Percentiles rank a stretch among this genome's conserved stretches.
phyloP scores from a whole-genome alignment of 805 yeast genomes.

The Spathaspora sp. region DNA sequence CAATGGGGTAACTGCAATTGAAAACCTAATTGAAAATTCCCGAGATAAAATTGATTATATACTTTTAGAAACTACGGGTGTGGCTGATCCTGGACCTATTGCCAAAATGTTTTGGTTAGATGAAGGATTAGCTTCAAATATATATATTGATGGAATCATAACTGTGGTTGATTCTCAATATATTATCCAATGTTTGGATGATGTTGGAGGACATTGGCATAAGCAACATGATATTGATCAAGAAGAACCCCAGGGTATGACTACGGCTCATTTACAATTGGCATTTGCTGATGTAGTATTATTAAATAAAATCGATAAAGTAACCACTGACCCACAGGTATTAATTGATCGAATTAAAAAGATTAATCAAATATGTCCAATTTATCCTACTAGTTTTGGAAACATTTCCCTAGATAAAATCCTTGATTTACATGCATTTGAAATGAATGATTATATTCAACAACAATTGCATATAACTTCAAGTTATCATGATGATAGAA shows the following conservation, averaged over 20 bases:
- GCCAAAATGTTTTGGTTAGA: conserved; percentile 98
- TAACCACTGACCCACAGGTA: conserved; percentile 16
- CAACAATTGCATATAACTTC: conserved; percentile 13
- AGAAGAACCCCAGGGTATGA: conserved; percentile 39
- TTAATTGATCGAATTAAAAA: conserved; percentile 39
- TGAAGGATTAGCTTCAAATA: conserved; percentile 77
- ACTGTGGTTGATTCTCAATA: conserved; percentile 80
- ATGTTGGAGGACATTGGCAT: conserved; percentile 71
- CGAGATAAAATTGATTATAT: conserved; percentile 82
- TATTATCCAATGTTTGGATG: conserved; percentile 63
- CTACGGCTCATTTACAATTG: conserved; percentile 86
- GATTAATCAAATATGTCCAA: conserved; percentile 69
- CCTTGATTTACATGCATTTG: conserved; percentile 79
- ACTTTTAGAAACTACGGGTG: conserved; percentile 90
- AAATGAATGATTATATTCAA: conserved; percentile 16
- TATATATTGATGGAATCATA: conserved; percentile 87
- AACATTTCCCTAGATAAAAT: conserved; percentile 63
- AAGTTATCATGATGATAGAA: conserved; percentile 36
- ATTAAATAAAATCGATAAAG: conserved; percentile 71
- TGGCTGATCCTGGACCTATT: conserved; percentile 97
- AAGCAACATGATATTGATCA: conserved; percentile 34
- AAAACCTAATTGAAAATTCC: conserved; percentile 69
- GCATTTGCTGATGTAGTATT: conserved; percentile 85
- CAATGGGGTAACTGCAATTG: conserved; percentile 92
- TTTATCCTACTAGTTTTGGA: conserved; percentile 69